These are phyloP conservation scores for Paxillus rubicundulus DNA, from an alignment of 768 basidiomycete species.

Conservation along the genomic window DNA sequence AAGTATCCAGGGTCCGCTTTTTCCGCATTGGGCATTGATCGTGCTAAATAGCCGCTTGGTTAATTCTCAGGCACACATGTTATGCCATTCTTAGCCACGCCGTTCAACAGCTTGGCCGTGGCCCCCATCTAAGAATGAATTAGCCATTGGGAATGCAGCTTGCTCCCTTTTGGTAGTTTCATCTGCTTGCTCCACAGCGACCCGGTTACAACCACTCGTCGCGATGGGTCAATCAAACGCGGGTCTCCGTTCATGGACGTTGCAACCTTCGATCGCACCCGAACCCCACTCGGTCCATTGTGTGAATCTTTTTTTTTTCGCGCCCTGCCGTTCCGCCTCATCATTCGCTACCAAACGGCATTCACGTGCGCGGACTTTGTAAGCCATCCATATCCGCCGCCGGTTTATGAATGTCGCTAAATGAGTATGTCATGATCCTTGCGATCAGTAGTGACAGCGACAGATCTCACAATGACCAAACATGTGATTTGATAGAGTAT, in stretches of 20 bases:
- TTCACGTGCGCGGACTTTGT: conserved; percentile 6
- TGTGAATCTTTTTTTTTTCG: not conserved
- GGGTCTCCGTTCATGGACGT: too few species aligned
- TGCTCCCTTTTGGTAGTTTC: too few species aligned
- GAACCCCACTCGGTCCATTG: too few species aligned
- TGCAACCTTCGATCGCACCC: too few species aligned
- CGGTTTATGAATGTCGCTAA: not conserved
- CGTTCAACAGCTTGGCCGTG: too few species aligned
- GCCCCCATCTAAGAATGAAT: too few species aligned
- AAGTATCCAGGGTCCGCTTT: conserved; percentile 32
- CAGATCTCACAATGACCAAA: not conserved
- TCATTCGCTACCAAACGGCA: not conserved
- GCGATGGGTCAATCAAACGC: not conserved
- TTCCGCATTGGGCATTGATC: conserved; percentile 25
- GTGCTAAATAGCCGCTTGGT: conserved; percentile 24
- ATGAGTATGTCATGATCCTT: not conserved
- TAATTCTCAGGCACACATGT: conserved; percentile 21
- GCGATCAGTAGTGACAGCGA: not conserved
- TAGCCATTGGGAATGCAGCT: too few species aligned
- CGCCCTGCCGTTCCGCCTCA: not conserved
- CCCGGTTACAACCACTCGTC: too few species aligned
- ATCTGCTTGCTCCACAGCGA: too few species aligned
- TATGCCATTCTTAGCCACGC: conserved; percentile 18
- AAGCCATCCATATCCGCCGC: not conserved
- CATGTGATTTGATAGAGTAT: not conserved